These are phyloP conservation scores for Paragyromitra xinjiangensis DNA, from an alignment of 495 filamentous ascomycete genomes.

Conservation along the genomic window DNA sequence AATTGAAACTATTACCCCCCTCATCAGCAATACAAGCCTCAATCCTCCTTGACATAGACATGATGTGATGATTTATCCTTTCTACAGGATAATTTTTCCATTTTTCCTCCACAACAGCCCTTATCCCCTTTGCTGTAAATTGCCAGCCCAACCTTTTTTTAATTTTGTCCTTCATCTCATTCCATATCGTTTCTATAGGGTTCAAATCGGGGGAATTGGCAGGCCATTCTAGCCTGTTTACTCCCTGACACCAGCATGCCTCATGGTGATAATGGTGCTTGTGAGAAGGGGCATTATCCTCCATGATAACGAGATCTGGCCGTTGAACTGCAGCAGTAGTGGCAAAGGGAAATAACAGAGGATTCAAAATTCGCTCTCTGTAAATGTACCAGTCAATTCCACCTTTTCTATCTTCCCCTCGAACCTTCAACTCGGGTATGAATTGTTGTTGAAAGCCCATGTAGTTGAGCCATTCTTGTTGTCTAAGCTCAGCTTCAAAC, in stretches of 20 bases:
- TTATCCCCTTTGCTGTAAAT: neutral
- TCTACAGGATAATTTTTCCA: slow-evolving; percentile 16
- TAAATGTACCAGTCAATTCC: slow-evolving; percentile 34
- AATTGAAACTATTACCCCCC: neutral
- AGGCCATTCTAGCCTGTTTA: too few relatives aligned
- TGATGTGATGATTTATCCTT: slow-evolving; percentile 5
- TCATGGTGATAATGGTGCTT: slow-evolving; percentile 8
- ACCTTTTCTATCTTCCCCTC: neutral
- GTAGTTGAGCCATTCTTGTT: neutral
- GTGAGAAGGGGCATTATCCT: slow-evolving; percentile 4
- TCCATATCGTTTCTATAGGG: slow-evolving; percentile 16
- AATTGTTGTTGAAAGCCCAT: neutral
- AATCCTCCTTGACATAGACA: slow-evolving; percentile 10
- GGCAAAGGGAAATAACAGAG: neutral
- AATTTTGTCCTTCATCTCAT: slow-evolving; percentile 17
- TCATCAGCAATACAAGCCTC: slow-evolving; percentile 7
- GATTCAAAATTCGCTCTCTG: slow-evolving; percentile 6
- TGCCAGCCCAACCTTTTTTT: neutral
- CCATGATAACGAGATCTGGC: slow-evolving; percentile 9
- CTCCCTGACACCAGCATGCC: too few relatives aligned
- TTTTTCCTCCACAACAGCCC: slow-evolving; percentile 2
- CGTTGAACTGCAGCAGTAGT: neutral
- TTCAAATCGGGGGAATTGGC: slow-evolving; percentile 14
- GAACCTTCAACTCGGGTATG: neutral
- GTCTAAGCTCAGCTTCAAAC: neutral